Conservation (phyloP, 345 rosid genomes). For the Brassica cretica region DNA sequence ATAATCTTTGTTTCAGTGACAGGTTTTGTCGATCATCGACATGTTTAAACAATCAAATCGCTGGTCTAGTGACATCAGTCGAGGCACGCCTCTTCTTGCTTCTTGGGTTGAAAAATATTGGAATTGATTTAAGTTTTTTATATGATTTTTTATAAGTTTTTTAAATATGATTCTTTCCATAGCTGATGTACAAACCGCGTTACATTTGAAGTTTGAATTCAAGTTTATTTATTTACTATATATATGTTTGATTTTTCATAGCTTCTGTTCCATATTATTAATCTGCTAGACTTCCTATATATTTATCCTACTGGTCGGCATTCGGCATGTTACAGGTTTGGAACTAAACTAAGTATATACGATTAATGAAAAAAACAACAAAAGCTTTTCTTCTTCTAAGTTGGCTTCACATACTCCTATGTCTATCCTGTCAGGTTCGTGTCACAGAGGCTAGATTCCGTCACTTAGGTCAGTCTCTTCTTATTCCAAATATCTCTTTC, state of each 20-base stretch:
- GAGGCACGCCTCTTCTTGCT: too few relatives aligned
- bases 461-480: conserved; percentile 20
- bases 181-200: conserved; percentile 14
- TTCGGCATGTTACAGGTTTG: neutral
- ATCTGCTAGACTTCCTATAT: neutral
- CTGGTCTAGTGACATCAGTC: neutral
- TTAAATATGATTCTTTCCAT: too few relatives aligned
- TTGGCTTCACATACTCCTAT: conserved; percentile 21
- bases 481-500: neutral
- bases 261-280: neutral
- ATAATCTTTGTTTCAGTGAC: neutral
- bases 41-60: neutral
- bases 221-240: neutral
- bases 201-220: neutral
- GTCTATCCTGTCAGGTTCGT: conserved; percentile 13
- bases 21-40: neutral
- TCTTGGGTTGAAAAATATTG: too few relatives aligned
- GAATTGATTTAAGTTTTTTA: too few relatives aligned
- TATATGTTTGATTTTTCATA: neutral
- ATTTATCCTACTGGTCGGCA: neutral
- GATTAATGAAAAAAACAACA: conserved; percentile 21
- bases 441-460: neutral
- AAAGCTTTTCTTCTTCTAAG: conserved; percentile 10
- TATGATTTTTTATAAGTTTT: neutral
- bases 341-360: neutral